A percentile compares a stretch with the other conserved stretches of the same genome.
These are phyloP conservation scores for Elsinoe arachidis DNA, from an alignment of 2,329 filamentous ascomycete genomes.

Conservation along the genomic window DNA sequence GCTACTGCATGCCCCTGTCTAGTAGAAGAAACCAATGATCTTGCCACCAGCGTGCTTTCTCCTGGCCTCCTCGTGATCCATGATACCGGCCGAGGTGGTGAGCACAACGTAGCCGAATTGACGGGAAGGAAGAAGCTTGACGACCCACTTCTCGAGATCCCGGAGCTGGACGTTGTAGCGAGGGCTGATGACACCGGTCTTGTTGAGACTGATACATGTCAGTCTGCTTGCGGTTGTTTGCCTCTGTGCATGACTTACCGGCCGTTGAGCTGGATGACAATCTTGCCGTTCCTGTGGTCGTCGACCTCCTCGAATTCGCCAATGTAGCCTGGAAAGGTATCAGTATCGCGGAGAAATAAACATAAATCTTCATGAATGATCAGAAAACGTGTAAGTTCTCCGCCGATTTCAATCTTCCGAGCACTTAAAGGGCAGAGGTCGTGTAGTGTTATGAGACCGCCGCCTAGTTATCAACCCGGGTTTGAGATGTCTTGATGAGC, in stretches of 20 bases:
- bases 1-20: constrained; percentile 17
- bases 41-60: constrained; percentile 99
- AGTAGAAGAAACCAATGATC: constrained; percentile 99
- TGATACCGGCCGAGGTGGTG: constrained; percentile 97
- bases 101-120: constrained; percentile 99
- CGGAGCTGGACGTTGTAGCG: constrained; percentile 98
- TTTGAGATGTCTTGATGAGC: constrained; percentile 20
- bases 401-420: constrained; percentile 83
- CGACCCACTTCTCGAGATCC: constrained; percentile 99
- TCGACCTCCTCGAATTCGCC: constrained; percentile 99
- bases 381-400: constrained; percentile 97
- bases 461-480: constrained; percentile 99
- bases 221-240: constrained; percentile 17
- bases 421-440: constrained; percentile 99
- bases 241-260: constrained; percentile 42
- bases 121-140: constrained; percentile 97
- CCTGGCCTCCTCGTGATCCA: constrained; percentile 99
- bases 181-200: constrained; percentile 98
- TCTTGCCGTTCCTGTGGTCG: constrained; percentile 99
- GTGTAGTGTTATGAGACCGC: constrained; percentile 68
- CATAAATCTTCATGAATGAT: constrained; percentile 68
- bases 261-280: constrained; percentile 98
- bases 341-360: constrained; percentile 91
- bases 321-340: constrained; percentile 73
- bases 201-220: constrained; percentile 60